A percentile compares a stretch with the other conserved stretches of the same genome.
These are phyloP conservation scores for Leptographium procerum DNA, from an alignment of 2,329 filamentous ascomycete species.

Conservation along the genomic window DNA sequence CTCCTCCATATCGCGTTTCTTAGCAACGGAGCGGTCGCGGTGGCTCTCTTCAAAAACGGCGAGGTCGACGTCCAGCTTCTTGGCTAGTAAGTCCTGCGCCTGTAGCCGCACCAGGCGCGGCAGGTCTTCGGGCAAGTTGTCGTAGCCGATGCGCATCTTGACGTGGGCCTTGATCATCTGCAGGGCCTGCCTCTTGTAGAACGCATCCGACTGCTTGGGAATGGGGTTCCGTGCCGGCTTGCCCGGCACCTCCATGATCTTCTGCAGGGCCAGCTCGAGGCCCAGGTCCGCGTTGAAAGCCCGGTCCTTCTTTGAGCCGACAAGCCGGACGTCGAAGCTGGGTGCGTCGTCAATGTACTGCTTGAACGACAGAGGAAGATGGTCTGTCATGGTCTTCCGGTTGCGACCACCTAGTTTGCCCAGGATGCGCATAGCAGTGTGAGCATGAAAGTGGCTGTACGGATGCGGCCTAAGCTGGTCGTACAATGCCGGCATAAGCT, in stretches of 20 bases:
- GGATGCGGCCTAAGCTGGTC: slow-evolving; percentile 89
- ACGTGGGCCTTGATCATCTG: slow-evolving; percentile 78
- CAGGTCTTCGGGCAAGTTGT: slow-evolving; percentile 82
- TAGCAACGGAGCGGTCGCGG: slow-evolving; percentile 69
- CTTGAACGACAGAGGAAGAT: slow-evolving; percentile 72
- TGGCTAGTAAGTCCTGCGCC: slow-evolving; percentile 69
- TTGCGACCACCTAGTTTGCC: slow-evolving; percentile 95
- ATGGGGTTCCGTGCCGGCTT: slow-evolving; percentile 34
- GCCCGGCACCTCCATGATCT: slow-evolving; percentile 67
- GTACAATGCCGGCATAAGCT: slow-evolving; percentile 95
- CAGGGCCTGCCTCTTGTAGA: slow-evolving; percentile 90
- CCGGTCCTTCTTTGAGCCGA: slow-evolving; percentile 79
- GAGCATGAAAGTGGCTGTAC: slow-evolving; percentile 94
- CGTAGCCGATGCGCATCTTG: slow-evolving; percentile 80
- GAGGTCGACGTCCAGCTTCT: slow-evolving; percentile 60
- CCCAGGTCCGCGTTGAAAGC: slow-evolving; percentile 81
- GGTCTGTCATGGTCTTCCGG: slow-evolving; percentile 85
- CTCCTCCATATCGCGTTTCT: slow-evolving; percentile 75
- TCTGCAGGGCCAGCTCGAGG: slow-evolving; percentile 78
- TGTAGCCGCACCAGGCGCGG: slow-evolving; percentile 75
- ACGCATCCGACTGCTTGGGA: slow-evolving; percentile 57
- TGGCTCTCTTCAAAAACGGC: slow-evolving; percentile 65
- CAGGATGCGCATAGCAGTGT: slow-evolving; percentile 94
- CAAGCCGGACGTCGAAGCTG: slow-evolving; percentile 79
- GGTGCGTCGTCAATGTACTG: slow-evolving; percentile 77